Conservation (phyloP, 441 rosid species). For the Bocquillonia castaneifolia region DNA sequence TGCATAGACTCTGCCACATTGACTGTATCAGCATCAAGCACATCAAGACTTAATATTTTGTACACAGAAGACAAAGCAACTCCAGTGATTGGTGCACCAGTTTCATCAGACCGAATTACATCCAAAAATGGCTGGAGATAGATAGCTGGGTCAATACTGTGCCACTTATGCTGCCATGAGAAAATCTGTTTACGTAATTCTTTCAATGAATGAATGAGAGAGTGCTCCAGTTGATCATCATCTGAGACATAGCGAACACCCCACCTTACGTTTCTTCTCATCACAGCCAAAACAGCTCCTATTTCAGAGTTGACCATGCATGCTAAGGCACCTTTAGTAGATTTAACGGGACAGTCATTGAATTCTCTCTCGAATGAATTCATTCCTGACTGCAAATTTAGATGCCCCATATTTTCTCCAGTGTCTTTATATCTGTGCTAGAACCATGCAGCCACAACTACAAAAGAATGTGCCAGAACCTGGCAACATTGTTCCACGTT, state of each 20-base stretch:
- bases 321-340: constrained; percentile 46
- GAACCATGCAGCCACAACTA: constrained; percentile 27
- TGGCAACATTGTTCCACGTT: neutral
- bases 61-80: constrained; percentile 88
- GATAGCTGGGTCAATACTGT: constrained; percentile 56
- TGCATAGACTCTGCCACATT: constrained; percentile 59
- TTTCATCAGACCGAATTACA: constrained; percentile 79
- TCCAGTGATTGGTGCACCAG: constrained; percentile 92
- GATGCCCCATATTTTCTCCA: constrained; percentile 61
- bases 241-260: constrained; percentile 61
- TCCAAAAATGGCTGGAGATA: constrained; percentile 84
- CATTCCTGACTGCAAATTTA: constrained; percentile 55
- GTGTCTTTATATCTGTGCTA: constrained; percentile 22
- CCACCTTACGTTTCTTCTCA: constrained; percentile 94
- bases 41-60: constrained; percentile 67
- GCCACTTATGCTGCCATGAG: constrained; percentile 67
- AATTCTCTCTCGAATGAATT: constrained; percentile 45
- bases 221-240: constrained; percentile 90
- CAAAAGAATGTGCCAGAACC: neutral
- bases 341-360: constrained; percentile 35
- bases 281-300: constrained; percentile 84
- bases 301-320: constrained; percentile 82
- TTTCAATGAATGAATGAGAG: constrained; percentile 81
- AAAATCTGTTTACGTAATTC: constrained; percentile 76
- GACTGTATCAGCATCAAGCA: constrained; percentile 58